Conservation (phyloP, 208 protist genomes). For the Trypanosoma scelopori region DNA sequence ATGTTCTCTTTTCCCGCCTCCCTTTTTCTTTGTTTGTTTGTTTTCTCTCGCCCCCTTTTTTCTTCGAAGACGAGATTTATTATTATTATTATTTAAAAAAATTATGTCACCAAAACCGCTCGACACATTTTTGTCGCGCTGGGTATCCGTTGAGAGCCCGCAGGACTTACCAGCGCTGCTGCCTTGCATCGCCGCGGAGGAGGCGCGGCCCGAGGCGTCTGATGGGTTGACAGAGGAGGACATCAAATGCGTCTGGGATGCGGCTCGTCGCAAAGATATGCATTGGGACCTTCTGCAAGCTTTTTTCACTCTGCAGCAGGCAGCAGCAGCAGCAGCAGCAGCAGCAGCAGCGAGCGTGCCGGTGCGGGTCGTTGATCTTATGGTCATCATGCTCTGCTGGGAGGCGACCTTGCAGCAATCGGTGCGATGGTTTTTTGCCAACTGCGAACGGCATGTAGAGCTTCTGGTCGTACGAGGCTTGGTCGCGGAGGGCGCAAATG, state of each 20-base stretch:
- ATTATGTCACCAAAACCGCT: slow-evolving; percentile 1
- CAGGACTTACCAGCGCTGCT: slow-evolving; percentile 1
- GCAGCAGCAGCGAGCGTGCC: slow-evolving; percentile 1
- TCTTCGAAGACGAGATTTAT: neutral
- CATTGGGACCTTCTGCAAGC: slow-evolving; percentile 14
- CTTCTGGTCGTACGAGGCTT: slow-evolving; percentile 4
- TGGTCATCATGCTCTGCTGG: slow-evolving; percentile 29
- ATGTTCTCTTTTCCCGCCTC: slow-evolving; percentile 6
- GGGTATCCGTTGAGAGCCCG: neutral
- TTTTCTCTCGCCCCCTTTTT: neutral
- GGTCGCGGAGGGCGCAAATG: neutral
- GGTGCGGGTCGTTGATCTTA: neutral
- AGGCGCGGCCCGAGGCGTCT: neutral
- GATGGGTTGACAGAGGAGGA: neutral
- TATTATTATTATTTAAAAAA: neutral
- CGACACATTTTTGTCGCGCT: slow-evolving; percentile 16
- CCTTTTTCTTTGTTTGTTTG: slow-evolving; percentile 5
- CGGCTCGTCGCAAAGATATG: neutral
- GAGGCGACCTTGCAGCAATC: neutral
- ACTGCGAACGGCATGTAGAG: slow-evolving; percentile 8
- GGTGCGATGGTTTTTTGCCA: slow-evolving; percentile 19
- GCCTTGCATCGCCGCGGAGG: slow-evolving; percentile 8
- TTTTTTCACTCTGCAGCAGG: slow-evolving; percentile 10
- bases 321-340: slow-evolving; percentile 4
- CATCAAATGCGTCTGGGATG: neutral